Evolutionary conservation across 140 eudicot species (phyloP).

Genomic region (Anethum foeniculum): DNA sequence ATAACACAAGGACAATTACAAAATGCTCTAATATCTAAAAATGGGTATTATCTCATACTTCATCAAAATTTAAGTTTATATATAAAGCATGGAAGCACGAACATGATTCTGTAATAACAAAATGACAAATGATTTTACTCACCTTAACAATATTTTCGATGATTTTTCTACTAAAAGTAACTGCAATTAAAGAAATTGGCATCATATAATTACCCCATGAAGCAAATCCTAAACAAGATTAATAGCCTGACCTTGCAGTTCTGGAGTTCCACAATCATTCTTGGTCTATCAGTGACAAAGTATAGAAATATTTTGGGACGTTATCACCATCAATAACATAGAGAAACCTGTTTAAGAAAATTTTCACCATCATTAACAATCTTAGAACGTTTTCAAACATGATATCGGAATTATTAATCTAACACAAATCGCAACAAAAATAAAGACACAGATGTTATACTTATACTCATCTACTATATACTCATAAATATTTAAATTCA

Average conservation of each 20-base stretch:
- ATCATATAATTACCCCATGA: slow-evolving; percentile 17
- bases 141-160: slow-evolving; percentile 73
- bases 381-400: too few relatives aligned
- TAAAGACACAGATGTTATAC: too few relatives aligned
- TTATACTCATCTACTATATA: too few relatives aligned
- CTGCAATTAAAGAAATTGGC: slow-evolving; percentile 42
- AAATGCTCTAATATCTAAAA: neutral
- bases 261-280: slow-evolving; percentile 55
- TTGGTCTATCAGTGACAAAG: slow-evolving; percentile 59
- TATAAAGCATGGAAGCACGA: neutral
- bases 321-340: too few relatives aligned
- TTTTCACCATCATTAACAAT: too few relatives aligned
- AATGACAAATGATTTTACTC: neutral
- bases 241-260: slow-evolving; percentile 67
- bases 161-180: slow-evolving; percentile 81
- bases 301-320: slow-evolving; percentile 71
- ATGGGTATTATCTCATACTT: neutral
- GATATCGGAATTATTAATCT: too few relatives aligned
- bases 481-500: too few relatives aligned
- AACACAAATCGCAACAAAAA: too few relatives aligned
- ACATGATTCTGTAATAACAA: neutral
- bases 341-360: too few relatives aligned
- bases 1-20: too few relatives aligned
- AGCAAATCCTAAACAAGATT: neutral
- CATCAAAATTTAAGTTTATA: neutral